Percentiles rank a stretch among this genome's conserved stretches.
phyloP scores from a whole-genome alignment of 345 rosid genomes.

The Mangifera indica region DNA sequence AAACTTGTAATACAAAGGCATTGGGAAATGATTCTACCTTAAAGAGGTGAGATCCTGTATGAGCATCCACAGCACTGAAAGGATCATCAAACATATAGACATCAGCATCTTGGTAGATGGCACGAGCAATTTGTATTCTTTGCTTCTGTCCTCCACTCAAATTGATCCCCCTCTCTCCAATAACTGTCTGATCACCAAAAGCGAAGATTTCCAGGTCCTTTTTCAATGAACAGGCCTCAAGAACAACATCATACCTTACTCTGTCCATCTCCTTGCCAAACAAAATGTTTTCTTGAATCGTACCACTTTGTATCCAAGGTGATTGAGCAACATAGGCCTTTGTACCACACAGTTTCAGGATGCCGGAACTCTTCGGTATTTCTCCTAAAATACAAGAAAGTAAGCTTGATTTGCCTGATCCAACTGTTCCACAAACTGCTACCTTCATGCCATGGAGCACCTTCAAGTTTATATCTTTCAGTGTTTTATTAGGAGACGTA shows the following conservation, averaged over 20 bases:
- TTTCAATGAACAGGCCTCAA: conserved; percentile 36
- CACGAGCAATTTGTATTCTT: conserved; percentile 44
- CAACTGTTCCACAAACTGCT: conserved; percentile 40
- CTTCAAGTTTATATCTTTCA: conserved; percentile 28
- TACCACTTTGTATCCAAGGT: conserved; percentile 39
- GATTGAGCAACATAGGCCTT: conserved; percentile 41
- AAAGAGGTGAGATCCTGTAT: conserved; percentile 37
- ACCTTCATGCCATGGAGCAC: conserved; percentile 29
- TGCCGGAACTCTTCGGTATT: conserved; percentile 33
- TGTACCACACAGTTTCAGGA: conserved; percentile 27
- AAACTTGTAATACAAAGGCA: background rate
- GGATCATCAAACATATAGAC: conserved; percentile 48
- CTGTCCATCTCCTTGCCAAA: conserved; percentile 31
- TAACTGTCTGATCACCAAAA: conserved; percentile 39
- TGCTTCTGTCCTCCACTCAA: conserved; percentile 32
- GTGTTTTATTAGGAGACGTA: conserved; percentile 23
- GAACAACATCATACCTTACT: conserved; percentile 27
- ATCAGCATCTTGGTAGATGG: conserved; percentile 43
- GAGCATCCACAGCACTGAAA: conserved; percentile 49
- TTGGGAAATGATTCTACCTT: conserved; percentile 16
- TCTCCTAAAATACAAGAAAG: conserved; percentile 34
- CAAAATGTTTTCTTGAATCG: conserved; percentile 36
- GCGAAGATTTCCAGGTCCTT: conserved; percentile 38
- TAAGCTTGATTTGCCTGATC: conserved; percentile 38
- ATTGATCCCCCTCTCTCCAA: conserved; percentile 54